Conservation (phyloP, 768 basidiomycete species). For the Russula sp. region DNA sequence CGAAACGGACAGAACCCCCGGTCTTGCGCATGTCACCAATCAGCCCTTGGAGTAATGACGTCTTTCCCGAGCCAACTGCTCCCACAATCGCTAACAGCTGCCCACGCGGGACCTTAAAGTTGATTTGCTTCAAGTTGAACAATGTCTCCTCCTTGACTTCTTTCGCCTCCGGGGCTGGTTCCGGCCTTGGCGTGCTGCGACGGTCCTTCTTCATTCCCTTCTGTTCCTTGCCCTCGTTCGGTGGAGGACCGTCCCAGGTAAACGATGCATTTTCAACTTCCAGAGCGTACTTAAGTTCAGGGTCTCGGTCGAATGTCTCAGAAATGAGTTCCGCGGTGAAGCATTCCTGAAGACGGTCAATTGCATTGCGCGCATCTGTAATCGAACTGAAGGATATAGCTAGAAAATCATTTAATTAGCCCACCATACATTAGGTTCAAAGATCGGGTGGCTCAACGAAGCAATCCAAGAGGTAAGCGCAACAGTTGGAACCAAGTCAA, state of each 20-base stretch:
- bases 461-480: slow-evolving; percentile 75
- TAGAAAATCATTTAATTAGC: slow-evolving; percentile 33
- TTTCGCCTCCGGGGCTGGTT: slow-evolving; percentile 29
- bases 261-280: slow-evolving; percentile 68
- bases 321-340: slow-evolving; percentile 80
- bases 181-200: slow-evolving; percentile 21
- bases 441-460: slow-evolving; percentile 39
- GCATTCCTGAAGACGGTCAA: slow-evolving; percentile 67
- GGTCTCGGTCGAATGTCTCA: slow-evolving; percentile 55
- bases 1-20: slow-evolving; percentile 63
- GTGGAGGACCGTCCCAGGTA: slow-evolving; percentile 81
- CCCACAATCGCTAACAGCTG: slow-evolving; percentile 81
- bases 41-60: slow-evolving; percentile 67
- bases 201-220: slow-evolving; percentile 23
- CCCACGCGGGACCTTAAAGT: slow-evolving; percentile 68
- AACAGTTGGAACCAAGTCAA: slow-evolving; percentile 83
- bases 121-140: slow-evolving; percentile 65
- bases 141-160: slow-evolving; percentile 39
- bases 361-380: slow-evolving; percentile 80
- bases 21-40: slow-evolving; percentile 82
- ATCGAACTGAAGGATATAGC: slow-evolving; percentile 72
- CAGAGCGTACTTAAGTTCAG: slow-evolving; percentile 58
- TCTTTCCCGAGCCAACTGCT: slow-evolving; percentile 70
- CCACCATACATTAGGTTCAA: background rate
- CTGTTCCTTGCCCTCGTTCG: slow-evolving; percentile 39